Conservation (phyloP, 305 asterid species). For the Rubia balearica region DNA sequence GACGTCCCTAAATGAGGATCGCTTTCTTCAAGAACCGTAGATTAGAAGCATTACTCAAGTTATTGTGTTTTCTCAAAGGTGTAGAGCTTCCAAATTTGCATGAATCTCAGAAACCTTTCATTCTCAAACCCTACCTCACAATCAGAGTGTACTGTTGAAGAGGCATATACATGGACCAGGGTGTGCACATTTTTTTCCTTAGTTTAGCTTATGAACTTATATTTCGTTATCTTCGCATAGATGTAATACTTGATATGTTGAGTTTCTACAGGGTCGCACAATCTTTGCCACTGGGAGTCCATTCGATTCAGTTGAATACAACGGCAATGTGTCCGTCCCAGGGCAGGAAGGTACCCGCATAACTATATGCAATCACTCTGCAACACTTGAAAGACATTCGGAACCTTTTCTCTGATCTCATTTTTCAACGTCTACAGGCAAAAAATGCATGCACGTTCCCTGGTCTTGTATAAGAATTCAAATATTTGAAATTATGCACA, state of each 20-base stretch:
- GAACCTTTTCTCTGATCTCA: background rate
- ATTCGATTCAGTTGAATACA: constrained; percentile 63
- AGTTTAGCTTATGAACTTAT: background rate
- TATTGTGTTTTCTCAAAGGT: background rate
- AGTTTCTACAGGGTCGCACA: constrained; percentile 59
- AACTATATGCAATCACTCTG: background rate
- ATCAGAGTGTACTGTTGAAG: constrained; percentile 94
- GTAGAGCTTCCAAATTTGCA: constrained; percentile 7
- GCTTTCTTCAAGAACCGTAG: constrained; percentile 17
- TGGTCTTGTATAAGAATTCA: constrained; percentile 54
- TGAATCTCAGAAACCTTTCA: constrained; percentile 68
- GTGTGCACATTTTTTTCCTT: constrained; percentile 28
- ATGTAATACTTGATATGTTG: background rate
- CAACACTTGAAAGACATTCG: background rate
- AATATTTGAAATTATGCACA: too few relatives aligned
- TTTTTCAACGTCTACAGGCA: constrained; percentile 37
- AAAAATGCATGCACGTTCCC: constrained; percentile 93
- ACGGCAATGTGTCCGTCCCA: constrained; percentile 55
- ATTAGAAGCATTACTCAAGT: background rate
- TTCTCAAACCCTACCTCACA: constrained; percentile 97
- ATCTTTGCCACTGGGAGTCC: constrained; percentile 94
- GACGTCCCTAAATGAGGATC: constrained; percentile 83
- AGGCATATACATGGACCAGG: constrained; percentile 92
- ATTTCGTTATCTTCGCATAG: background rate
- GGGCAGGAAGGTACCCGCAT: constrained; percentile 63